Percentiles rank a stretch among this genome's conserved stretches.
These are phyloP conservation scores for Fusarium floridanum DNA, from an alignment of 2,329 filamentous ascomycete genomes.

Conservation along the genomic window DNA sequence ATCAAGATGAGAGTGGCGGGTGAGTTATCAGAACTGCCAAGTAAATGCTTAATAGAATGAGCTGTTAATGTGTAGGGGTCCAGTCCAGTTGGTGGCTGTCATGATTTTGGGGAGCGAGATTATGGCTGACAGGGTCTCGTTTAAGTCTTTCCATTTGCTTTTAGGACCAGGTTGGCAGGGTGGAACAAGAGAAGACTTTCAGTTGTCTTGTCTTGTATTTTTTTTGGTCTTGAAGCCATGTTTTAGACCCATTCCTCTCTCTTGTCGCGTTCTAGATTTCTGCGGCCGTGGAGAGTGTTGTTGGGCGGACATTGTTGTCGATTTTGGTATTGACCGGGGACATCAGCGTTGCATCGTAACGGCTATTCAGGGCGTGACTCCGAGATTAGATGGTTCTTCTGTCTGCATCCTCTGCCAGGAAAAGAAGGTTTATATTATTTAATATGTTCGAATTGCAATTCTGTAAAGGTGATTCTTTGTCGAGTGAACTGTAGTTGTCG, in stretches of 20 bases:
- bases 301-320: neutral
- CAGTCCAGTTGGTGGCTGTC: neutral
- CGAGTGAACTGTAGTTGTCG: neutral
- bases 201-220: neutral
- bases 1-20: neutral
- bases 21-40: neutral
- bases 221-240: neutral
- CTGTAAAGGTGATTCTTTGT: neutral
- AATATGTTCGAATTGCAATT: neutral
- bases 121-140: neutral
- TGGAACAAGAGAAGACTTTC: neutral
- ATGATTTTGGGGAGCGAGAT: slow-evolving; percentile 3
- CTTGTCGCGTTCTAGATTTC: slow-evolving; percentile 3
- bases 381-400: slow-evolving; percentile 32
- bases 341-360: slow-evolving; percentile 22
- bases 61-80: neutral
- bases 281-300: neutral
- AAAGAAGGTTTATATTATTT: neutral
- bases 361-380: slow-evolving; percentile 30
- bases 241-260: neutral
- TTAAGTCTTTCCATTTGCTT: neutral
- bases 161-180: neutral
- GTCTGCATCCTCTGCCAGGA: neutral
- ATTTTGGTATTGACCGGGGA: slow-evolving; percentile 2
- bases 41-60: neutral